Evolutionary conservation across 1,139 yeast species (phyloP), one percentile per base, ranked within the genome.

Genomic region (Candida tunisiensis): DNA sequence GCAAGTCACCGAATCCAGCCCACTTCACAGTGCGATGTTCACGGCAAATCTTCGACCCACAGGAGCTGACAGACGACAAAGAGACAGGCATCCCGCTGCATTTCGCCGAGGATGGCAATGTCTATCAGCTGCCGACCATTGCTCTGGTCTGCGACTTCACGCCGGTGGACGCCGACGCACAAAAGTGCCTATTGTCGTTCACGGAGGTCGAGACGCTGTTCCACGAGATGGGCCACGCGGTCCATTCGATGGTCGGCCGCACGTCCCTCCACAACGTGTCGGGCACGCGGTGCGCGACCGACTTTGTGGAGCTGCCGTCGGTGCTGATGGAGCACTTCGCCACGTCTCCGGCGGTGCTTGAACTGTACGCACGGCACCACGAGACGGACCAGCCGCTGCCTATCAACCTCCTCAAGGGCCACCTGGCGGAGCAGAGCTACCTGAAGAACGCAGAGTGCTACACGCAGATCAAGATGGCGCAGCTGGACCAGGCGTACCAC

Each of bases 191-290:
- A 15, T 53, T 88, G 23, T 60, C 74, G 6, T 60, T 80, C 34
- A 69, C 65, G 32, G 96, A 91, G 44, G 85, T 88, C 4, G 93
- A 85, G 43, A 88, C 98, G 0, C 55, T 88, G 19, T 88, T 91
- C 56, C 99, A 88, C 51, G 99, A 88, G 51, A 83, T 88, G 93
- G 99, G 99, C 1, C 99, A 88, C 53, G 98, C 98, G 2, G 78
- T 88, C 71, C 98, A 88, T 49, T 82, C 95, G 5, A 85, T 88
- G 95, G 57, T 88, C 16, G 98, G 96, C 0, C 63, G 88, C 34
- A 88, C 98, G 0, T 65, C 73, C 25, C 56, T 88, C 27, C 98
- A 91, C 46, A 91, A 85, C 45, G 74, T 88, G 10, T 74, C 92
- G 15, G 98, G 99, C 2, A 88, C 98, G 0, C 62, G 99, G 34